Evolutionary conservation across 345 rosid genomes (phyloP).

Genomic region (Salix viminalis): DNA sequence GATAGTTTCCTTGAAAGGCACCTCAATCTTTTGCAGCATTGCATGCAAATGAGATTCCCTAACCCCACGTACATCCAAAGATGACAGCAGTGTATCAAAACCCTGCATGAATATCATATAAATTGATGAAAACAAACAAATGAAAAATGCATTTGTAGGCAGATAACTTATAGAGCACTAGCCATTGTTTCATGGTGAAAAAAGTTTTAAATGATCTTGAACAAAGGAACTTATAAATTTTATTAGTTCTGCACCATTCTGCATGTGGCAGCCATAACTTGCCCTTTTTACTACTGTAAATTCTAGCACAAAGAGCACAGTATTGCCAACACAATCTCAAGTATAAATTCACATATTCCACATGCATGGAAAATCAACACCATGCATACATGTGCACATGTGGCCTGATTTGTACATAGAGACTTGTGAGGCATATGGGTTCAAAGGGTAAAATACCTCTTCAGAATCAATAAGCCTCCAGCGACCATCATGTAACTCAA

Average conservation of each 20-base stretch:
- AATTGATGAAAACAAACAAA: not conserved
- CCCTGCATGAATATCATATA: conserved; percentile 40
- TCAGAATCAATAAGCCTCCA: conserved; percentile 86
- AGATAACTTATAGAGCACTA: not conserved
- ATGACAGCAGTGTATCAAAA: conserved; percentile 57
- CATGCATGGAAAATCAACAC: conserved; percentile 2
- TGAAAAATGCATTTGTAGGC: not conserved
- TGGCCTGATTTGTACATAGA: not conserved
- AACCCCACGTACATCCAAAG: conserved; percentile 75
- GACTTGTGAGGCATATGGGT: not conserved
- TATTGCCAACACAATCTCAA: not conserved
- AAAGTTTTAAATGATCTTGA: not conserved
- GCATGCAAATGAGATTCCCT: conserved; percentile 69
- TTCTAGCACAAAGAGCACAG: not conserved
- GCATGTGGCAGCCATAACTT: not conserved
- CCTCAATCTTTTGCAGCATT: conserved; percentile 66
- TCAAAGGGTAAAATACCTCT: conserved; percentile 40
- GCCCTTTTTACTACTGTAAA: not conserved
- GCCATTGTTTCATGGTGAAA: not conserved
- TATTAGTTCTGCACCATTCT: not conserved
- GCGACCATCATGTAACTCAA: conserved; percentile 61
- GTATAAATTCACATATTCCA: not conserved
- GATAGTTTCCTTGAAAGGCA: conserved; percentile 60
- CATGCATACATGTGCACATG: conserved; percentile 1
- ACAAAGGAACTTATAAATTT: not conserved